These are phyloP conservation scores for Elaphomyces granulatus DNA, from an alignment of 495 filamentous ascomycete genomes.

Conservation along the genomic window DNA sequence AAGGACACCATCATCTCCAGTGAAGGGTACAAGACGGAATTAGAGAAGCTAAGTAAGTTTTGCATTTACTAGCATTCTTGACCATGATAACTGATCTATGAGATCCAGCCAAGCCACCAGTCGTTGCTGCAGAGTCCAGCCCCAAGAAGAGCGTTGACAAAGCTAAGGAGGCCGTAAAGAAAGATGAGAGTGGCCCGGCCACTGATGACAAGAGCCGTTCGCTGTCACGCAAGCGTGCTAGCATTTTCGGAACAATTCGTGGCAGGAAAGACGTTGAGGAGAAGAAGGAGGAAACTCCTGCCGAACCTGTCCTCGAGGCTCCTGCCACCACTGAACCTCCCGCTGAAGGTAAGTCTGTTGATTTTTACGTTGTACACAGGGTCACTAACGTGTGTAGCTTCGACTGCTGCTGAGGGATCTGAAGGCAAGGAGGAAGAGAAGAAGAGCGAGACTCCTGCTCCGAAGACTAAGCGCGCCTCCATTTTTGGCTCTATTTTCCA, in stretches of 20 bases:
- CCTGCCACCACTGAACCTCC: conserved; percentile 17
- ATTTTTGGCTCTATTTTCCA: conserved; percentile 42
- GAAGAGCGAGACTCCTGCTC: conserved; percentile 17
- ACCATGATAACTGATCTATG: conserved; percentile 4
- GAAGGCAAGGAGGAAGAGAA: conserved; percentile 27
- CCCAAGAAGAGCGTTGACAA: conserved; percentile 38
- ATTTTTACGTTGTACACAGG: no score
- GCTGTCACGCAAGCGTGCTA: conserved; percentile 72
- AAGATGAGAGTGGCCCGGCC: conserved; percentile 30
- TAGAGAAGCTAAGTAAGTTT: conserved; percentile 48
- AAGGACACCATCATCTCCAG: conserved; percentile 51
- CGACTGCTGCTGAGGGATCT: conserved; percentile 6
- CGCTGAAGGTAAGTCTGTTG: conserved; percentile 12
- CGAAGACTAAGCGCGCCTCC: conserved; percentile 36
- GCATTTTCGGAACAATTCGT: conserved; percentile 64
- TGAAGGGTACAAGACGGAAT: conserved; percentile 65
- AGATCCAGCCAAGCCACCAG: conserved; percentile 36
- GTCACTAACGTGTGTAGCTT: no score
- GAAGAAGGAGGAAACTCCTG: conserved; percentile 29
- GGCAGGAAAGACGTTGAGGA: conserved; percentile 63
- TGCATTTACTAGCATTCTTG: neutral
- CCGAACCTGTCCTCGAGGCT: conserved; percentile 8
- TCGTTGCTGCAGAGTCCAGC: conserved; percentile 27
- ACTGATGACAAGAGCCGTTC: conserved; percentile 48
- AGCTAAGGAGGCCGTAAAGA: conserved; percentile 25